Evolutionary conservation across 192 early-diverging fungal species (phyloP).

Genomic region (Gaertneriomyces sp.): DNA sequence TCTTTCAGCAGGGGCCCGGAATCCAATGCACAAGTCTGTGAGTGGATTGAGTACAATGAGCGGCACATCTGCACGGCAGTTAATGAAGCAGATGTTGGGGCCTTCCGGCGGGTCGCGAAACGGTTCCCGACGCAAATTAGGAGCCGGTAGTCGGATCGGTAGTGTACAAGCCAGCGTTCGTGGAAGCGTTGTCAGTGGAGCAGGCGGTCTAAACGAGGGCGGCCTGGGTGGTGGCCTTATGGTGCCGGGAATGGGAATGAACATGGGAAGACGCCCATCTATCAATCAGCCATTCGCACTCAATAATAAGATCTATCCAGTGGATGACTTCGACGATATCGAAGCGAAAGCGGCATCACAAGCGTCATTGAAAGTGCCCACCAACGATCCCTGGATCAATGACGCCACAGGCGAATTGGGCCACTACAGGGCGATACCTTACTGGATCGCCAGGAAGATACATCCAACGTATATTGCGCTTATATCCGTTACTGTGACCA

Average conservation of each 20-base stretch:
- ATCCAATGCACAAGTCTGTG: slow-evolving; percentile 18
- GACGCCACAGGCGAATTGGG: slow-evolving; percentile 25
- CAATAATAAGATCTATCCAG: slow-evolving; percentile 15
- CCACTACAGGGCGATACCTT: slow-evolving; percentile 30
- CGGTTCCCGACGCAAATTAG: background rate
- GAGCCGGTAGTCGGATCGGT: background rate
- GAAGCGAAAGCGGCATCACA: slow-evolving; percentile 14
- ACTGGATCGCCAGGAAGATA: slow-evolving; percentile 30
- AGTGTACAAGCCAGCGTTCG: background rate
- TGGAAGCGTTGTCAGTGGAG: background rate
- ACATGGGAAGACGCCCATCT: no score
- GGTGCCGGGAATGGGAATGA: slow-evolving; percentile 9
- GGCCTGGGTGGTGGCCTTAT: background rate
- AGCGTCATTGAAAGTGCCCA: background rate
- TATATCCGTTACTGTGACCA: slow-evolving; percentile 26
- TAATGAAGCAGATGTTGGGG: slow-evolving; percentile 29
- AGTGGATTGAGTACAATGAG: slow-evolving; percentile 12
- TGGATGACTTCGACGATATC: slow-evolving; percentile 9
- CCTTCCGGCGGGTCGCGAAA: slow-evolving; percentile 9
- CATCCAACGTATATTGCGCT: slow-evolving; percentile 32
- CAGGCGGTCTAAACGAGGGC: slow-evolving; percentile 8
- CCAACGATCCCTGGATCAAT: background rate
- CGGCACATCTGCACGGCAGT: slow-evolving; percentile 11
- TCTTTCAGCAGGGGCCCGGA: slow-evolving; percentile 4
- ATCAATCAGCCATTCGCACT: background rate